These are phyloP conservation scores for Kuraishia piskuri DNA, from an alignment of 805 yeast genomes.

Conservation along the genomic window DNA sequence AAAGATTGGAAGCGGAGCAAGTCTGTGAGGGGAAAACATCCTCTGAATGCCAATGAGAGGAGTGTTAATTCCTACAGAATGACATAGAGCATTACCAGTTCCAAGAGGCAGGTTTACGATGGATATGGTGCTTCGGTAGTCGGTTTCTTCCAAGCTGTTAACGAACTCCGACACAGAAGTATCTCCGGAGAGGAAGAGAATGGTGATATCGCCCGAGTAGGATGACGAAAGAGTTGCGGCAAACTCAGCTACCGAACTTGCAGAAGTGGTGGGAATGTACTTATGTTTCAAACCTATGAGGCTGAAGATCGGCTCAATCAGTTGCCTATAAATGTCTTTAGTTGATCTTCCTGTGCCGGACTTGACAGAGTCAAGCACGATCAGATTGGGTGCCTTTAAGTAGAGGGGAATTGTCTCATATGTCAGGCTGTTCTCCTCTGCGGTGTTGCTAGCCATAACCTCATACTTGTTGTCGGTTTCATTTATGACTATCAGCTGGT, in stretches of 20 bases:
- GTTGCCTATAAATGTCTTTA: constrained; percentile 28
- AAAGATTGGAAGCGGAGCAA: constrained; percentile 34
- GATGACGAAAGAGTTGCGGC: constrained; percentile 22
- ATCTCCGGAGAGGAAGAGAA: constrained; percentile 75
- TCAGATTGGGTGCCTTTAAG: background rate
- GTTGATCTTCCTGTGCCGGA: constrained; percentile 36
- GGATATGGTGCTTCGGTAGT: constrained; percentile 2
- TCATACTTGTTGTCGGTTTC: constrained; percentile 3
- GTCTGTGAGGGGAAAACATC: constrained; percentile 19
- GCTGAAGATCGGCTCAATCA: constrained; percentile 40
- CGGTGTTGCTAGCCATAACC: background rate
- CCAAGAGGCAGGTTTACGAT: constrained; percentile 60
- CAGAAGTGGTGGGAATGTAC: constrained; percentile 34
- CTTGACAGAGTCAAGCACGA: constrained; percentile 37
- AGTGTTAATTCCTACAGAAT: constrained; percentile 39
- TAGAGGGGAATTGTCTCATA: background rate
- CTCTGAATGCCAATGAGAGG: constrained; percentile 26
- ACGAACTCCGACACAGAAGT: constrained; percentile 74
- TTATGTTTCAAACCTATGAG: constrained; percentile 25
- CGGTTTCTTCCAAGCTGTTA: constrained; percentile 30
- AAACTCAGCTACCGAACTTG: constrained; percentile 29
- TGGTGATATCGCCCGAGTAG: constrained; percentile 22
- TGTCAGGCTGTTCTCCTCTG: background rate
- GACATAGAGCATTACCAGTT: constrained; percentile 77
- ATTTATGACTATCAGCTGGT: constrained; percentile 2